Percentiles rank a stretch among this genome's conserved stretches.
These are phyloP conservation scores for Trichoderma polysporum DNA, from an alignment of 2,329 filamentous ascomycete genomes.

Conservation along the genomic window DNA sequence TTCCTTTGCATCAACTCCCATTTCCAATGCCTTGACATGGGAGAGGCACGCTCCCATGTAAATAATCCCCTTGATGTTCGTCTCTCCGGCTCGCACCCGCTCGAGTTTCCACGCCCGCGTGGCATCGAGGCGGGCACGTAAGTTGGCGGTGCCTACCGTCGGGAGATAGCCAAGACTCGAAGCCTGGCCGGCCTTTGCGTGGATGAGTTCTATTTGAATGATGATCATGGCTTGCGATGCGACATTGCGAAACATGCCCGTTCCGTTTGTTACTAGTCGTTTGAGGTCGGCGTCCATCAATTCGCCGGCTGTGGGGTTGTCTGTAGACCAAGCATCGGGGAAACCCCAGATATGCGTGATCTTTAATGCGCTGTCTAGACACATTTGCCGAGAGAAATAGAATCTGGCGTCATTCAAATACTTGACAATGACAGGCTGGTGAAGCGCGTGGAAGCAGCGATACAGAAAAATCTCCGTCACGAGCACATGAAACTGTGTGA, in stretches of 20 bases:
- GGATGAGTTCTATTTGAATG: constrained; percentile 47
- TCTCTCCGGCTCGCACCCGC: constrained; percentile 43
- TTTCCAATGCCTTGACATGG: constrained; percentile 38
- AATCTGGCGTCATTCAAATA: constrained; percentile 48
- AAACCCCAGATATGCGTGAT: constrained; percentile 36
- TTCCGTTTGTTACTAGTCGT: constrained; percentile 41
- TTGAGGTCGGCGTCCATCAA: constrained; percentile 25
- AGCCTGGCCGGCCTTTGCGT: constrained; percentile 44
- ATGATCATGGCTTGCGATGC: constrained; percentile 42
- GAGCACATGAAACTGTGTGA: constrained; percentile 43
- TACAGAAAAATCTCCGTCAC: constrained; percentile 45
- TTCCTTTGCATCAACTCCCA: constrained; percentile 31
- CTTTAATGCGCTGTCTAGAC: constrained; percentile 44
- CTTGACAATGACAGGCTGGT: constrained; percentile 49
- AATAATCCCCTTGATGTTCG: constrained; percentile 44
- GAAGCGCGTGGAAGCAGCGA: constrained; percentile 52
- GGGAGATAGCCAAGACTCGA: constrained; percentile 32
- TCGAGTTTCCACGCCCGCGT: constrained; percentile 34
- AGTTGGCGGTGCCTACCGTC: constrained; percentile 34
- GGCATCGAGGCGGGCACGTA: constrained; percentile 33
- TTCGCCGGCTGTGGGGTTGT: constrained; percentile 22
- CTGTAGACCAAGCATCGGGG: constrained; percentile 26
- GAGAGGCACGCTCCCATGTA: constrained; percentile 34
- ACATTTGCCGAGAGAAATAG: constrained; percentile 54
- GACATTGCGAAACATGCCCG: constrained; percentile 45